These are phyloP conservation scores for Ophiostoma quercus DNA, from an alignment of 2,329 filamentous ascomycete species.

Conservation along the genomic window DNA sequence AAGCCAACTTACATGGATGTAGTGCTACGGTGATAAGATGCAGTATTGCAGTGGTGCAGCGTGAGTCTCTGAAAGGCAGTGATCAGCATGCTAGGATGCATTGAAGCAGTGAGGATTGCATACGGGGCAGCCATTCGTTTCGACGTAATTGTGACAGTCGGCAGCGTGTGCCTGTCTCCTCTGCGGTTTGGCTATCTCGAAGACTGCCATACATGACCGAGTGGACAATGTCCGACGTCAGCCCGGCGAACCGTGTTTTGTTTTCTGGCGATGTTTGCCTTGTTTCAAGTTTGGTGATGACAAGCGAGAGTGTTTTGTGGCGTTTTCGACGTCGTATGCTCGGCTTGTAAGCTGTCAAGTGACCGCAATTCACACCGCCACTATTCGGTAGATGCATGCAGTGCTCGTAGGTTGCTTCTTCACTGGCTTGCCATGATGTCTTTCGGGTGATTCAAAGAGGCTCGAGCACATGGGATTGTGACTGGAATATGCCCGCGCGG, in stretches of 20 bases:
- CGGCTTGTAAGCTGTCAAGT: background rate
- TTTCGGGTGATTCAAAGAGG: background rate
- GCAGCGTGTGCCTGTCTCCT: background rate
- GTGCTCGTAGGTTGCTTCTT: background rate
- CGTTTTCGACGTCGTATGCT: background rate
- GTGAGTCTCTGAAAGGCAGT: background rate
- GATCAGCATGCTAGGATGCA: conserved; percentile 6
- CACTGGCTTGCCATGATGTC: background rate
- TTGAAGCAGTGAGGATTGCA: background rate
- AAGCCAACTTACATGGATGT: background rate
- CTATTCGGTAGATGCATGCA: background rate
- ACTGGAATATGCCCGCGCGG: background rate
- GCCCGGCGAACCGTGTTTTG: background rate
- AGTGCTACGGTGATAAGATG: background rate
- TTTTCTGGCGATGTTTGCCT: background rate
- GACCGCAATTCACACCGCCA: background rate
- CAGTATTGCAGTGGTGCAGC: background rate
- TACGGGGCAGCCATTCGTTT: conserved; percentile 2
- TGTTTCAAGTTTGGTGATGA: background rate
- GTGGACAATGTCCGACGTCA: background rate
- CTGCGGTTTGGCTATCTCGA: background rate
- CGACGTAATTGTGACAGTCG: conserved; percentile 4
- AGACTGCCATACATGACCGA: background rate
- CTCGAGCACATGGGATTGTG: background rate
- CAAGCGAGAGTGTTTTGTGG: background rate